A percentile compares a stretch with the other conserved stretches of the same genome.
Evolutionary conservation across 208 protist genomes (phyloP).

Genomic region (Acanthamoeba royreba): DNA sequence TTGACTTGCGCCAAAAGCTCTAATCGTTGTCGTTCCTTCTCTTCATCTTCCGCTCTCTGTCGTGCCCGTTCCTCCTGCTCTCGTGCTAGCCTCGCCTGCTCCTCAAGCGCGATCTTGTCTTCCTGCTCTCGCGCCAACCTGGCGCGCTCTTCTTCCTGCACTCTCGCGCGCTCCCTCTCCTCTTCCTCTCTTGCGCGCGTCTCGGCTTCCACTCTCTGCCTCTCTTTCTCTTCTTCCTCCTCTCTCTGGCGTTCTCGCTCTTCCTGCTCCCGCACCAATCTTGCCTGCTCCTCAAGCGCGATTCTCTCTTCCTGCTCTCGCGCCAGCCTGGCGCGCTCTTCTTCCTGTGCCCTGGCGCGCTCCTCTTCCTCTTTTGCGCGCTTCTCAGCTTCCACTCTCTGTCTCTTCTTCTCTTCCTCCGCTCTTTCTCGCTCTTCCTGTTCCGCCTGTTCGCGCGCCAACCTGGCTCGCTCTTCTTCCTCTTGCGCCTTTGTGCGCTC

Average conservation of each 20-base stretch:
- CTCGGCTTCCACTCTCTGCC: background rate
- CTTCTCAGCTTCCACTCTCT: background rate
- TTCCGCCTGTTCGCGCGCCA: background rate
- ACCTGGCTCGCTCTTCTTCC: background rate
- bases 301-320: background rate
- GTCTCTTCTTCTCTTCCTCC: background rate
- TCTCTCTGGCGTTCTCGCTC: too few species aligned
- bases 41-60: too few species aligned
- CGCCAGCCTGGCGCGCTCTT: background rate
- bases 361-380: background rate
- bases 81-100: background rate
- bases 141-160: background rate
- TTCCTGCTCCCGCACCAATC: background rate
- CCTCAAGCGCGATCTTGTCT: background rate
- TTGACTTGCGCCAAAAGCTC: too few species aligned
- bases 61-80: background rate
- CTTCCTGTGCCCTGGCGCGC: background rate
- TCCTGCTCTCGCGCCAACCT: background rate
- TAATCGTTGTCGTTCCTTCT: background rate
- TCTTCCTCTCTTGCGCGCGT: background rate
- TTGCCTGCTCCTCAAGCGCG: background rate
- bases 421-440: background rate
- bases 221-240: background rate
- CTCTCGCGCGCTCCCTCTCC: background rate
- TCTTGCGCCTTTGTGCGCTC: background rate